Evolutionary conservation across 2,329 filamentous ascomycete species (phyloP), one percentile per base, ranked within the genome.

Genomic region (Acarospora socialis): DNA sequence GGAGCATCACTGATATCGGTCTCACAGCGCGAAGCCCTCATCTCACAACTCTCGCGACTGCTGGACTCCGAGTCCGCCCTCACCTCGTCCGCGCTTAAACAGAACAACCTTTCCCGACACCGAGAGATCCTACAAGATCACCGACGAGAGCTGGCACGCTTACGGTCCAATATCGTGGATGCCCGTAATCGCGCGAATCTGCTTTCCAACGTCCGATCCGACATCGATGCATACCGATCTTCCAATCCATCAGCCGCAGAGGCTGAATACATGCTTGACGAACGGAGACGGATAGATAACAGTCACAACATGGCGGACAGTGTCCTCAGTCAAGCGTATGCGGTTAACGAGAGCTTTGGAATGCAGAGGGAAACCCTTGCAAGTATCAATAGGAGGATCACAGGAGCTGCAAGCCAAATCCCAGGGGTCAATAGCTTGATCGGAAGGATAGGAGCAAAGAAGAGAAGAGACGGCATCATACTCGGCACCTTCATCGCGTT

Each of bases 231-330:
- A 33, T 94, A 93, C 61, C 81, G 80, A 33, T 72, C 77, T 30
- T 73, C 72, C 5, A 90, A 92, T 52, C 81, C 82, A 6, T 80
- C 73, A 45, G 74, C 75, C 3, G 80, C 77, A 33, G 90, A 95
- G 60, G 83, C 83, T 28, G 87, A 98, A 39, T 98, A 95, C 63
- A 94, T 98, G 86, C 69, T 98, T 17, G 79, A 81, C 46, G 90
- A 98, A 66, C 71, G 90, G 31, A 63, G 66, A 40, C 72, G 81
- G 42, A 73, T 98, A 50, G 90, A 98, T 51, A 78, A 83, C 52
- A 92, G 81, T 49, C 80, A 95, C 57, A 79, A 73, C 45, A 76
- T 92, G 65, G 78, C 83, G 28, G 90, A 98, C 54, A 80, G 73
- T 40, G 84, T 98, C 20, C 66, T 98, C 37, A 86, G 79, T 51